Base-by-base conservation (phyloP, 768 basidiomycete species). In the Leccinum subtestaceum region DNA sequence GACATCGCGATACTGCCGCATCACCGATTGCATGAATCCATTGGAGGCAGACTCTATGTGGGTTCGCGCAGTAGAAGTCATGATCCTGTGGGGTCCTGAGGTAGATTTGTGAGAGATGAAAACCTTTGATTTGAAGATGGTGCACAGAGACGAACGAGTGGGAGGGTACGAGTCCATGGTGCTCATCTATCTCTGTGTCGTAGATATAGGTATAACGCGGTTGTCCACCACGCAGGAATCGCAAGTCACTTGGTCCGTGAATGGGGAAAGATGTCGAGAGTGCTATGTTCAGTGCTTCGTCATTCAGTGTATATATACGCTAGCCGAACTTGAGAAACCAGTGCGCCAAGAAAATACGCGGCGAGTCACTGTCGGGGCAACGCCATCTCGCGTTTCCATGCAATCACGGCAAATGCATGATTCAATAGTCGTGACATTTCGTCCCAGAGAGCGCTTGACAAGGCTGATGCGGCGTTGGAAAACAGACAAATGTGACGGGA, bases 21-120 rank as follows among this genome's bases (percentile, higher is more conserved):
- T 60, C 47, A 74, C 43, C 9, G 70, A 56, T 19, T 5, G 46
- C 65, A 66, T 62, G 58, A 73, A 69, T 36, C 62, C 67, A 38
- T 45, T 4, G 3, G 40, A 5, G 43, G 17, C 43, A 19, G 70
- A 63, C 32, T 64, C 70, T 27, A 66, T 70, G 25, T 4, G 58
- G 10, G 66, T 58, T 25, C 59, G 68, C 10, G 12, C 27, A 19
- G 43, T 5, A 15, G 55, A 55, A 21, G 60, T 61, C 60, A 63
- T 54, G 46, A 62, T 55, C 54, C 52, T 58, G 19, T 49, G 61
- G 3, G 53, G 63, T 47, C 62, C 69, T 23, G 6, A 32, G n/a
- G 27, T 11, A 25, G n/a, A 25, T 27, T n/a, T 4, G 50, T 65
- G 43, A 60, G 57, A 34, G 40, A 40, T 49, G 8, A 36, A 3